Evolutionary conservation across 2,329 filamentous ascomycete species (phyloP).

Genomic region (Esteya vermicola): DNA sequence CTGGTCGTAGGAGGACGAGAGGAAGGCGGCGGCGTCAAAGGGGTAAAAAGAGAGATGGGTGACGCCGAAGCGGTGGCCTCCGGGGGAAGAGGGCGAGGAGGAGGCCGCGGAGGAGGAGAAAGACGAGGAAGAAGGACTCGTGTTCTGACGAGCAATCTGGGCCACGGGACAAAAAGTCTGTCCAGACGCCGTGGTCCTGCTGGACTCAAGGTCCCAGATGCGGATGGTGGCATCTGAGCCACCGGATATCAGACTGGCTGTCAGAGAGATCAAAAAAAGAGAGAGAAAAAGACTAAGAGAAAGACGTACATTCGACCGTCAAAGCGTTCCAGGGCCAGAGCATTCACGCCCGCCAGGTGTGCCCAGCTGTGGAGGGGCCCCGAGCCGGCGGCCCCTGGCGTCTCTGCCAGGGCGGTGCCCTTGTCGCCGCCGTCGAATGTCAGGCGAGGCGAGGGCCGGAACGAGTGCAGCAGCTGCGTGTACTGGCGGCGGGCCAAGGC

Average conservation of each 20-base stretch:
- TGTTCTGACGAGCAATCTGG: constrained; percentile 24
- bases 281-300: not conserved
- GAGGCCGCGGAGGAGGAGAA: not conserved
- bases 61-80: constrained; percentile 51
- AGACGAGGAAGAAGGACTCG: not conserved
- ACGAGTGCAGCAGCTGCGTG: constrained; percentile 50
- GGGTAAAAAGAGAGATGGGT: constrained; percentile 68
- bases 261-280: not conserved
- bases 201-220: constrained; percentile 71
- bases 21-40: constrained; percentile 61
- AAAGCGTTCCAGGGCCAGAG: constrained; percentile 67
- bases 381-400: not conserved
- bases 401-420: constrained; percentile 13
- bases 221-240: constrained; percentile 74
- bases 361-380: constrained; percentile 32
- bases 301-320: constrained; percentile 53
- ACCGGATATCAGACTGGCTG: constrained; percentile 58
- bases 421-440: constrained; percentile 53
- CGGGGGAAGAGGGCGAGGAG: constrained; percentile 5
- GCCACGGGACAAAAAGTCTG: constrained; percentile 41
- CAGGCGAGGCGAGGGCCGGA: constrained; percentile 51
- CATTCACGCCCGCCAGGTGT: constrained; percentile 66
- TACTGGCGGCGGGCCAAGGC: constrained; percentile 52
- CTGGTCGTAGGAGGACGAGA: constrained; percentile 67
- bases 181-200: constrained; percentile 25